A percentile compares a stretch with the other conserved stretches of the same genome.
phyloP scores from a whole-genome alignment of 2,329 filamentous ascomycete species.

The Sarocladium strictum region DNA sequence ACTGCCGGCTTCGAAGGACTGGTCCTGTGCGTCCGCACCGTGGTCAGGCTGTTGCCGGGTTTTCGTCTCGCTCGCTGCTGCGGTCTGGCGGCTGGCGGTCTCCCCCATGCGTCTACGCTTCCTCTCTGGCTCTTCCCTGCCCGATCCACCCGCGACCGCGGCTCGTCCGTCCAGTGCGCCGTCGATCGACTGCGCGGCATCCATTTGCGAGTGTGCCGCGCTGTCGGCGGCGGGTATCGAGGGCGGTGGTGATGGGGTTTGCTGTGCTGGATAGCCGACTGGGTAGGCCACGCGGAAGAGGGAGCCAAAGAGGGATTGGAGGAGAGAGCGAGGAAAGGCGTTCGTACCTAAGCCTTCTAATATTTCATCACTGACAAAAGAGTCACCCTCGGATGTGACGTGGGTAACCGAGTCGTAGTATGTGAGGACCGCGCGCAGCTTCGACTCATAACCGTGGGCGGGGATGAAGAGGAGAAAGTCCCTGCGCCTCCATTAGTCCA shows the following conservation, averaged over 20 bases:
- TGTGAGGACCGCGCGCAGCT: slow-evolving; percentile 75
- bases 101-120: slow-evolving; percentile 7
- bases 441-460: slow-evolving; percentile 54
- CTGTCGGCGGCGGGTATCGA: slow-evolving; percentile 5
- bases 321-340: slow-evolving; percentile 48
- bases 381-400: slow-evolving; percentile 90
- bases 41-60: slow-evolving; percentile 25
- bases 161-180: background rate
- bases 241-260: slow-evolving; percentile 8
- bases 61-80: slow-evolving; percentile 22
- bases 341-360: slow-evolving; percentile 91
- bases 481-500: slow-evolving; percentile 50
- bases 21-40: slow-evolving; percentile 18
- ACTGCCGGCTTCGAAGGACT: slow-evolving; percentile 27
- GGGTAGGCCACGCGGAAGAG: slow-evolving; percentile 61
- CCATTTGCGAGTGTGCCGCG: slow-evolving; percentile 2
- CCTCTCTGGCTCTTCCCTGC: slow-evolving; percentile 7
- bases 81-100: slow-evolving; percentile 11
- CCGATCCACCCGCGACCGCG: background rate
- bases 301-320: slow-evolving; percentile 69
- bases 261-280: slow-evolving; percentile 11
- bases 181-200: slow-evolving; percentile 4
- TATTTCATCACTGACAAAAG: slow-evolving; percentile 82
- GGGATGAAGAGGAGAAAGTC: slow-evolving; percentile 92
- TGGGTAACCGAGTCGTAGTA: slow-evolving; percentile 89